Conservation (phyloP, 2,329 filamentous ascomycete species). For the Zalaria sp. region DNA sequence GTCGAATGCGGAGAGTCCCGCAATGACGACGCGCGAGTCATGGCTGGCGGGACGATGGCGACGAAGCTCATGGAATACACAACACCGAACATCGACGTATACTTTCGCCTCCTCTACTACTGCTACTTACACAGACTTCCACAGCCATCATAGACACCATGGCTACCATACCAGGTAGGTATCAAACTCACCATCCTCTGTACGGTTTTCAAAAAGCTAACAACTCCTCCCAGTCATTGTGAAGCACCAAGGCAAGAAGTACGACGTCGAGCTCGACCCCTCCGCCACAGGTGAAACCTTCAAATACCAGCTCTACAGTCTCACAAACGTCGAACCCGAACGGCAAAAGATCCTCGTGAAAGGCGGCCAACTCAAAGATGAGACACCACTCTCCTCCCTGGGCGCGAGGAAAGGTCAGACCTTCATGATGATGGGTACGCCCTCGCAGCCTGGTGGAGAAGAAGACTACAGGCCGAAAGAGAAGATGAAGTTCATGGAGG, state of each 20-base stretch:
- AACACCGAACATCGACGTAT: too few relatives aligned
- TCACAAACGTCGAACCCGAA: slow-evolving; percentile 91
- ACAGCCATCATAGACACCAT: slow-evolving; percentile 8
- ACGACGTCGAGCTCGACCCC: slow-evolving; percentile 84
- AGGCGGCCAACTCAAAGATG: slow-evolving; percentile 89
- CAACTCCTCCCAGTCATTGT: slow-evolving; percentile 52
- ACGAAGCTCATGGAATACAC: too few relatives aligned
- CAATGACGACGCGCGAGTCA: too few relatives aligned
- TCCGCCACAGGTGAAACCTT: slow-evolving; percentile 77
- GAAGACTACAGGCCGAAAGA: slow-evolving; percentile 62
- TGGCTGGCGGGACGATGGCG: too few relatives aligned
- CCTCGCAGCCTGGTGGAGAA: slow-evolving; percentile 48
- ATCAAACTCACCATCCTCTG: background rate
- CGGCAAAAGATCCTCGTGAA: slow-evolving; percentile 94
- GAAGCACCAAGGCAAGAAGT: slow-evolving; percentile 90
- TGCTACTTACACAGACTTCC: background rate
- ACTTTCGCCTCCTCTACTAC: background rate
- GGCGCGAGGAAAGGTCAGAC: slow-evolving; percentile 73
- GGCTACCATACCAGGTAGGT: slow-evolving; percentile 14
- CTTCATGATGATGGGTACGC: slow-evolving; percentile 95
- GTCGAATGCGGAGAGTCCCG: too few relatives aligned
- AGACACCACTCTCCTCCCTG: slow-evolving; percentile 71
- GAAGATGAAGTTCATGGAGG: slow-evolving; percentile 77
- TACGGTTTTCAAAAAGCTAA: slow-evolving; percentile 1
- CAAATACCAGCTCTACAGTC: slow-evolving; percentile 88